Percentiles rank a stretch among this genome's conserved stretches.
Evolutionary conservation across 371 early-diverging fungal species (phyloP).

Genomic region (Syncephalastrum racemosum): DNA sequence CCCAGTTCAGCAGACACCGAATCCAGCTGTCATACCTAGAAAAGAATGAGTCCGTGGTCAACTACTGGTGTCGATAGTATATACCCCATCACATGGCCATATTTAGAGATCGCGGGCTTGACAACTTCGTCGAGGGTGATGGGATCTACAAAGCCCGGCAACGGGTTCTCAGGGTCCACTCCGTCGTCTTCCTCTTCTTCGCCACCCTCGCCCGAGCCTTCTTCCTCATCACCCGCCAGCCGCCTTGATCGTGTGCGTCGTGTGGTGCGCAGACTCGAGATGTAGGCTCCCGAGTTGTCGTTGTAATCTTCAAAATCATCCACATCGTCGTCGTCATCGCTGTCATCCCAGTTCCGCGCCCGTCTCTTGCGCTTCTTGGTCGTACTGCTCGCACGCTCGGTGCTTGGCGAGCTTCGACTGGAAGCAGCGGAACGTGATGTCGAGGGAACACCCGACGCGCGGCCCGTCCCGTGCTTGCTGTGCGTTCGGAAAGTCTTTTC

Average conservation of each 20-base stretch:
- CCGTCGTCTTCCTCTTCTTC: conserved; percentile 32
- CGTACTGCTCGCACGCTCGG: conserved; percentile 16
- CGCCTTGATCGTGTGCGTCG: conserved; percentile 21
- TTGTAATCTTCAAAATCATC: conserved; percentile 50
- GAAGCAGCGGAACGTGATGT: conserved; percentile 7
- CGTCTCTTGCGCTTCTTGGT: conserved; percentile 27
- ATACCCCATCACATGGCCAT: conserved; percentile 93
- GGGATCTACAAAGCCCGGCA: conserved; percentile 91
- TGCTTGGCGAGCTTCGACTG: not conserved
- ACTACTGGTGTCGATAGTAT: conserved; percentile 1
- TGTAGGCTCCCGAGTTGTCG: conserved; percentile 62
- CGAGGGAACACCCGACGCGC: conserved; percentile 14
- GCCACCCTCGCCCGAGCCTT: conserved; percentile 21
- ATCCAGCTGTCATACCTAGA: conserved; percentile 87
- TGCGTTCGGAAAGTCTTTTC: conserved; percentile 79
- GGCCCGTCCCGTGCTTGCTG: conserved; percentile 52
- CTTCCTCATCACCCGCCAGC: conserved; percentile 9
- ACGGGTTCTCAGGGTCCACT: conserved; percentile 61
- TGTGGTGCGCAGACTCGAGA: conserved; percentile 35
- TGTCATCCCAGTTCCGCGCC: conserved; percentile 25
- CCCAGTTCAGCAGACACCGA: conserved; percentile 80
- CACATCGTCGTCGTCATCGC: conserved; percentile 43
- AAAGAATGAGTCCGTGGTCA: not conserved
- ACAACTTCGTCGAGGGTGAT: conserved; percentile 89
- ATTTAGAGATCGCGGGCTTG: conserved; percentile 93